Evolutionary conservation across 768 basidiomycete genomes (phyloP).

Genomic region (Symmetrospora coprosmae): DNA sequence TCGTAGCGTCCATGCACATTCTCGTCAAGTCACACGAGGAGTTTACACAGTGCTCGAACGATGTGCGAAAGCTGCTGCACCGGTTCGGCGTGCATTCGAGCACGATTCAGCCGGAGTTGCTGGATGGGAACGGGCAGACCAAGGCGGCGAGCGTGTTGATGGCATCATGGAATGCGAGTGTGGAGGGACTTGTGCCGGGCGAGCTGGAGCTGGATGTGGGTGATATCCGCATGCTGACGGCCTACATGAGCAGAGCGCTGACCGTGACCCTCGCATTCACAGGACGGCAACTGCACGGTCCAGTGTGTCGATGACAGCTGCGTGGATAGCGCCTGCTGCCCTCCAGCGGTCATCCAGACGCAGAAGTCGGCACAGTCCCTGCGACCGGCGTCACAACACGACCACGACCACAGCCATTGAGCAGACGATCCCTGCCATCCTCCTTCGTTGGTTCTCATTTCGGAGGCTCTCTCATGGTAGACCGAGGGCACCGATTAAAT

Average conservation of each 20-base stretch:
- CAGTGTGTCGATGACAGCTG: conserved; percentile 29
- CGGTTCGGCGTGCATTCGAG: conserved; percentile 66
- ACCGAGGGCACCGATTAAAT: too few species aligned
- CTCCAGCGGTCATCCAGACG: conserved; percentile 13
- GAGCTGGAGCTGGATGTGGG: neutral
- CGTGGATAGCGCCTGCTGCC: conserved; percentile 23
- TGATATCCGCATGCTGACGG: too few species aligned
- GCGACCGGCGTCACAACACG: too few species aligned
- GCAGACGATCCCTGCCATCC: too few species aligned
- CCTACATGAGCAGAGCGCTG: too few species aligned
- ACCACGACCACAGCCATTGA: too few species aligned
- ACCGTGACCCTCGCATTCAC: neutral
- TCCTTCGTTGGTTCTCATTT: too few species aligned
- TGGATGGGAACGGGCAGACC: neutral
- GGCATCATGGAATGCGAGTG: neutral
- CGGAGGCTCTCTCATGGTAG: too few species aligned
- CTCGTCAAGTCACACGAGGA: conserved; percentile 64
- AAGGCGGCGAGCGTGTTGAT: neutral
- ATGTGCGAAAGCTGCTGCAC: conserved; percentile 72
- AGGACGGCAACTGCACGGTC: conserved; percentile 26
- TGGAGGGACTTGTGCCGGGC: too few species aligned
- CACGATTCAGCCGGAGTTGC: conserved; percentile 32
- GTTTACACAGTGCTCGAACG: conserved; percentile 76
- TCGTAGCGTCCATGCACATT: conserved; percentile 91
- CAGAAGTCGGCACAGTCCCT: too few species aligned